These are phyloP conservation scores for Kluyveromyces starmeri DNA, from an alignment of 805 yeast genomes.

Conservation along the genomic window DNA sequence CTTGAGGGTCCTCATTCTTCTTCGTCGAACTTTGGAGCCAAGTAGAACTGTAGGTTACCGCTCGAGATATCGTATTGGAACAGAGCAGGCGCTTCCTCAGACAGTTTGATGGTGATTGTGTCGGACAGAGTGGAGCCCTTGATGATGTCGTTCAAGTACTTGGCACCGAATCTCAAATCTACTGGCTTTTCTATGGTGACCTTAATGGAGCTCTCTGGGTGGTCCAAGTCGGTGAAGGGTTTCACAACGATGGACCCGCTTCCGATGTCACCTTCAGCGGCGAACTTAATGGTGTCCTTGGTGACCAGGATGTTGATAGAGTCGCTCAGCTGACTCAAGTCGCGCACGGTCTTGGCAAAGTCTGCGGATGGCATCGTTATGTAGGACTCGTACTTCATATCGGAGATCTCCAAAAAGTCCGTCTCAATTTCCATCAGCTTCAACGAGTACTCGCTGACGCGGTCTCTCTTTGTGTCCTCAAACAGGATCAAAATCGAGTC, in stretches of 20 bases:
- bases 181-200: conserved; percentile 82
- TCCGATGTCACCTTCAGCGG: conserved; percentile 87
- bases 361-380: conserved; percentile 82
- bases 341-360: conserved; percentile 83
- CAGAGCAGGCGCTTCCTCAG: conserved; percentile 87
- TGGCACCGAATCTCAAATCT: conserved; percentile 81
- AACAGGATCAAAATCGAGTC: conserved; percentile 72
- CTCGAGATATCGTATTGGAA: conserved; percentile 80
- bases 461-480: conserved; percentile 85
- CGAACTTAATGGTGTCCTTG: conserved; percentile 85
- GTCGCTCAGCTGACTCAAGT: conserved; percentile 78
- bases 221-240: conserved; percentile 74
- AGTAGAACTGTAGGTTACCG: conserved; percentile 89
- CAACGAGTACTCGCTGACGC: conserved; percentile 84
- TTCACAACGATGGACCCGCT: conserved; percentile 78
- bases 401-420: conserved; percentile 88
- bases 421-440: conserved; percentile 95
- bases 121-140: conserved; percentile 77
- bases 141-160: conserved; percentile 83
- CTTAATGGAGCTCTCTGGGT: conserved; percentile 63
- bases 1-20: conserved; percentile 49
- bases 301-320: conserved; percentile 78
- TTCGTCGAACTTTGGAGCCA: conserved; percentile 96
- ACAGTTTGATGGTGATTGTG: conserved; percentile 73
- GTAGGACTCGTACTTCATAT: conserved; percentile 81